Evolutionary conservation across 495 filamentous ascomycete genomes (phyloP).

Genomic region (Aspergillus avenaceus): DNA sequence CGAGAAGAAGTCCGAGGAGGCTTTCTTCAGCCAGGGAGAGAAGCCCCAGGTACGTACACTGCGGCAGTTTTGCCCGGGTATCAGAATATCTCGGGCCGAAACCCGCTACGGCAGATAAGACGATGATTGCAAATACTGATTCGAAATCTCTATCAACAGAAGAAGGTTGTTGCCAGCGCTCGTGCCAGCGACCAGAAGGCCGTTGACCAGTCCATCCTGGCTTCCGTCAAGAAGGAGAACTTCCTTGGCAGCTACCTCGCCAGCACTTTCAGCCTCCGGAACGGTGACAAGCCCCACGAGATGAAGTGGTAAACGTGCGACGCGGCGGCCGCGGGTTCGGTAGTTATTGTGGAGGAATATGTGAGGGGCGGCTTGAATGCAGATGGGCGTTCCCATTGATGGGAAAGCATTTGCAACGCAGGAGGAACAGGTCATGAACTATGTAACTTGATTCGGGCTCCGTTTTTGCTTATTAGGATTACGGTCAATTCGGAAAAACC

Average conservation of each 20-base stretch:
- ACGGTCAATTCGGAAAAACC: slow-evolving; percentile 34
- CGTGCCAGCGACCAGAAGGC: slow-evolving; percentile 96
- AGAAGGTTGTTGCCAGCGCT: slow-evolving; percentile 86
- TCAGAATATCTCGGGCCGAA: neutral
- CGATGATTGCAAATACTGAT: slow-evolving; percentile 13
- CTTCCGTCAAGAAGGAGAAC: slow-evolving; percentile 92
- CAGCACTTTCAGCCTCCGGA: slow-evolving; percentile 91
- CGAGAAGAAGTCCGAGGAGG: slow-evolving; percentile 90
- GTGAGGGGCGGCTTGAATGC: slow-evolving; percentile 41
- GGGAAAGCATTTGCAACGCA: slow-evolving; percentile 22
- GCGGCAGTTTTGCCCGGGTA: neutral
- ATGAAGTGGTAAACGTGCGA: slow-evolving; percentile 77
- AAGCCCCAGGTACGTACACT: slow-evolving; percentile 77
- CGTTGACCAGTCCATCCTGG: slow-evolving; percentile 88
- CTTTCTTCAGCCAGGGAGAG: slow-evolving; percentile 97
- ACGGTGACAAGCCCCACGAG: slow-evolving; percentile 97
- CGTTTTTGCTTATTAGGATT: slow-evolving; percentile 33
- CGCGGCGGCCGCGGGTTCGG: slow-evolving; percentile 46
- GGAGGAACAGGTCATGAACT: slow-evolving; percentile 34
- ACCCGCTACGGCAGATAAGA: neutral
- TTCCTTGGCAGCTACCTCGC: slow-evolving; percentile 84
- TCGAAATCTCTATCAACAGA: slow-evolving; percentile 54
- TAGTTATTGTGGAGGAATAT: slow-evolving; percentile 44
- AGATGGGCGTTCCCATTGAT: slow-evolving; percentile 28
- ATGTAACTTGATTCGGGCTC: slow-evolving; percentile 42